Evolutionary conservation across 805 yeast species (phyloP).

Genomic region (Barnettozyma salicaria): DNA sequence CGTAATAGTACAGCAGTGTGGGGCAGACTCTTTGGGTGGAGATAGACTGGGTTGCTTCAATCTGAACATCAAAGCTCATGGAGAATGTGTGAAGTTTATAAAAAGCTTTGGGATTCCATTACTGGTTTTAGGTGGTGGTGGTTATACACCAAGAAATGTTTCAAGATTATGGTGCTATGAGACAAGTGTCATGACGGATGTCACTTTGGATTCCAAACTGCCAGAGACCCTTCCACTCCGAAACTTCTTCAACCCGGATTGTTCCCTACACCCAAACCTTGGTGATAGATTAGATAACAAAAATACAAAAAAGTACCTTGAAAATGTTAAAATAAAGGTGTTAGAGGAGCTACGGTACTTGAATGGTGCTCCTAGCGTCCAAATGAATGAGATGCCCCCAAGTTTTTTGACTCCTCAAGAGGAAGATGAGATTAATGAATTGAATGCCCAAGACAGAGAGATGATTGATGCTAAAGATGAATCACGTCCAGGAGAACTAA

Average conservation of each 20-base stretch:
- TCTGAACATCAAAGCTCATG: slow-evolving; percentile 89
- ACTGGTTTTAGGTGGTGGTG: slow-evolving; percentile 97
- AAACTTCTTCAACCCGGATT: slow-evolving; percentile 52
- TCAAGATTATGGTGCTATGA: slow-evolving; percentile 95
- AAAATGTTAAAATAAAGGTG: slow-evolving; percentile 65
- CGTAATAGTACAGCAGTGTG: slow-evolving; percentile 96
- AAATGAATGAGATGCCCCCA: slow-evolving; percentile 86
- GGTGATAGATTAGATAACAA: slow-evolving; percentile 78
- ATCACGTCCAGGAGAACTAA: slow-evolving; percentile 32
- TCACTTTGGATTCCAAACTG: slow-evolving; percentile 62
- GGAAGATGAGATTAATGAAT: slow-evolving; percentile 23
- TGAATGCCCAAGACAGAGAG: slow-evolving; percentile 32
- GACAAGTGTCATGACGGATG: slow-evolving; percentile 80
- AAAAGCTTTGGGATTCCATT: slow-evolving; percentile 82
- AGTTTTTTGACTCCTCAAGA: slow-evolving; percentile 34
- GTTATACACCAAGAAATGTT: slow-evolving; percentile 95
- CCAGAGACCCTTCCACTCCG: slow-evolving; percentile 52
- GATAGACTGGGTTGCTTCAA: slow-evolving; percentile 96
- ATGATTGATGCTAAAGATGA: slow-evolving; percentile 33
- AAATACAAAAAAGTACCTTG: slow-evolving; percentile 76
- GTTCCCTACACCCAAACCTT: slow-evolving; percentile 72
- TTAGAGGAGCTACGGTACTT: slow-evolving; percentile 74
- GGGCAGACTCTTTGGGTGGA: slow-evolving; percentile 95
- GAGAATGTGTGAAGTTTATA: slow-evolving; percentile 88
- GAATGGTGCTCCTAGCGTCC: slow-evolving; percentile 89